Conservation (phyloP, 306 rosid genomes). For the Cucumis hystrix region DNA sequence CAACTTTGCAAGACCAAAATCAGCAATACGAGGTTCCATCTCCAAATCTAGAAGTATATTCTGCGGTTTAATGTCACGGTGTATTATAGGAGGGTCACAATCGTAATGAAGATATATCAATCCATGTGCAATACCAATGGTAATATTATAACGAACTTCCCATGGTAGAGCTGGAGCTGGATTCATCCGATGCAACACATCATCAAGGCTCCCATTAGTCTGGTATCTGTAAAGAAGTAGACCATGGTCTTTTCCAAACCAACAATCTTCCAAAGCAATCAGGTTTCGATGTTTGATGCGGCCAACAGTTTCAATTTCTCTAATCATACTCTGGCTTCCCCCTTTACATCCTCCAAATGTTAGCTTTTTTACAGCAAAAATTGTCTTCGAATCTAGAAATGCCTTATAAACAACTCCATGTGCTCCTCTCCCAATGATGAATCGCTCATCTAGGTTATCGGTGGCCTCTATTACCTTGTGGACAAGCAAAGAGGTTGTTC, state of each 20-base stretch:
- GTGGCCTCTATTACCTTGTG: constrained; percentile 46
- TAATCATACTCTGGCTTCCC: constrained; percentile 39
- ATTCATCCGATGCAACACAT: constrained; percentile 42
- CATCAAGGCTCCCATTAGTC: constrained; percentile 11
- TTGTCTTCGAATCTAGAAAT: constrained; percentile 20
- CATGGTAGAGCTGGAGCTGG: constrained; percentile 43
- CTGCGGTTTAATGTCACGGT: constrained; percentile 71
- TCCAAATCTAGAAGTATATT: constrained; percentile 73
- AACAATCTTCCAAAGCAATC: constrained; percentile 49
- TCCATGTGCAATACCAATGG: constrained; percentile 66
- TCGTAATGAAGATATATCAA: constrained; percentile 68
- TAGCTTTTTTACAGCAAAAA: constrained; percentile 64
- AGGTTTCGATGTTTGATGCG: constrained; percentile 65
- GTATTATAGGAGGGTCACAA: constrained; percentile 67
- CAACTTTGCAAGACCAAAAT: constrained; percentile 82
- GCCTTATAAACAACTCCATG: constrained; percentile 84
- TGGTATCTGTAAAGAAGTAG: constrained; percentile 58
- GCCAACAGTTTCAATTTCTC: constrained; percentile 58
- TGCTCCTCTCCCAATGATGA: constrained; percentile 70
- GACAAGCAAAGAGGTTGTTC: constrained; percentile 28
- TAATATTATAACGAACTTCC: constrained; percentile 50
- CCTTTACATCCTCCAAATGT: constrained; percentile 25
- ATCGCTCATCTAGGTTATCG: constrained; percentile 34
- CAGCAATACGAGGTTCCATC: constrained; percentile 68
- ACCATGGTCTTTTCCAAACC: constrained; percentile 47